Evolutionary conservation across 495 filamentous ascomycete genomes (phyloP), one percentile per base, ranked within the genome.

Genomic region (Ascobolus immersus): DNA sequence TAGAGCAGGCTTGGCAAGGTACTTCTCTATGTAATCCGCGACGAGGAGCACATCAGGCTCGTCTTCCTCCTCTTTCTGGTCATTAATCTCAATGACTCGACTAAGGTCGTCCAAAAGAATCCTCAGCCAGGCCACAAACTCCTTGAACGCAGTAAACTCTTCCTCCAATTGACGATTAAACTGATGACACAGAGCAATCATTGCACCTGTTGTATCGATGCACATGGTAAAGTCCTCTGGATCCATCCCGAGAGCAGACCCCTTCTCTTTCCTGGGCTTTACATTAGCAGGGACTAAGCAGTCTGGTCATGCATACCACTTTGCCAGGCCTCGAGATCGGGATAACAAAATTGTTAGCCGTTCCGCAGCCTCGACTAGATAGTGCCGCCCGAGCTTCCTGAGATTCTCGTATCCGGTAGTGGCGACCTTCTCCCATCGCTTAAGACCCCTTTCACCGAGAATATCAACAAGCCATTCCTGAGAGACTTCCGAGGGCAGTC

Each of bases 401-500:
- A 96, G 64, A 34, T 64, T 74, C 33, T 77, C 67, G 17, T 89
- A 73, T 4, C 79, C 80, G 21, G 58, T 62, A 2, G 64, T 59
- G 13, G 86, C 70, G 12, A 77, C 72, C 46, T 86, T 82, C 32
- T 93, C 80, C 86, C 86, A 96, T 35, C 86, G 64, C 52, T 91
- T 93, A 44, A 91, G 77, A 3, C 81, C 80, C 79, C 78, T 61
- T 43, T 93, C 86, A 18, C 67, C 68, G 18, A 96, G 54, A 40
- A 75, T 73, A 53, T 93, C 84, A 4, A 82, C 67, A 2, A 96
- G 53, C 68, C 90, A 96, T 47, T 94, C 86, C 44, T 64, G 67
- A 33, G 93, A 57, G 15, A 65, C 60, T 14, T 67, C 61, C 42
- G 71, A 73, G 14, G 77, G 81, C 50, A 82, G 62, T 0, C 82